Conservation (phyloP, 2,329 filamentous ascomycete species). For the Phymatotrichopsis omnivora region DNA sequence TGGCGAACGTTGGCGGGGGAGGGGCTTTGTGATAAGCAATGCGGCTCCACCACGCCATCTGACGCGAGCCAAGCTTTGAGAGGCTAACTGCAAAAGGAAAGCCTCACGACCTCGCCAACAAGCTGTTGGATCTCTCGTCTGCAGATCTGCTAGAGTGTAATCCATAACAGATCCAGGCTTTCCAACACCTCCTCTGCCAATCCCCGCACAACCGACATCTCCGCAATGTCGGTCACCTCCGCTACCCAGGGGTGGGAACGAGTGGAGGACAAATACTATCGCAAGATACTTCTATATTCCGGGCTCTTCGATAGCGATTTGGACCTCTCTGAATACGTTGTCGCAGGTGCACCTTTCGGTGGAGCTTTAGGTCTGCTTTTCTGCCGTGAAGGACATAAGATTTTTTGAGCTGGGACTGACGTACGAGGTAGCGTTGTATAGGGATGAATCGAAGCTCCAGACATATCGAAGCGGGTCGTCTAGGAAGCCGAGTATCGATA, state of each 20-base stretch:
- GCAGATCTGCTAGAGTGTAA: too few relatives aligned
- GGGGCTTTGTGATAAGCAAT: too few relatives aligned
- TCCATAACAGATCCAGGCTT: too few relatives aligned
- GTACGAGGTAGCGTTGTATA: constrained; percentile 58
- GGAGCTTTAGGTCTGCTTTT: constrained; percentile 70
- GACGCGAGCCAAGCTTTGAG: too few relatives aligned
- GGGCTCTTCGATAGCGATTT: constrained; percentile 86
- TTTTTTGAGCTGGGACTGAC: too few relatives aligned
- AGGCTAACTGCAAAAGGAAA: too few relatives aligned
- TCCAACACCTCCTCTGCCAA: neutral
- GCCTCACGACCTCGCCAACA: too few relatives aligned
- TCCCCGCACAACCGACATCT: neutral
- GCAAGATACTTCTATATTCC: constrained; percentile 87
- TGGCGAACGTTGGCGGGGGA: too few relatives aligned
- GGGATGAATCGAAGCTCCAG: constrained; percentile 75
- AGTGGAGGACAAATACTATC: constrained; percentile 88
- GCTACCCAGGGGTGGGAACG: constrained; percentile 88
- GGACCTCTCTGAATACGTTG: constrained; percentile 88
- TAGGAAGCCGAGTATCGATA: constrained; percentile 75
- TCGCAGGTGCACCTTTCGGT: constrained; percentile 83
- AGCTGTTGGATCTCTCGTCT: too few relatives aligned
- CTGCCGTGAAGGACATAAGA: too few relatives aligned
- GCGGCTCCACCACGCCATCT: too few relatives aligned
- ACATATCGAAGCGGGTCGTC: constrained; percentile 58
- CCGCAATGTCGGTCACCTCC: constrained; percentile 42